These are phyloP conservation scores for Blumeria graminis DNA, from an alignment of 2,329 filamentous ascomycete species.

Conservation along the genomic window DNA sequence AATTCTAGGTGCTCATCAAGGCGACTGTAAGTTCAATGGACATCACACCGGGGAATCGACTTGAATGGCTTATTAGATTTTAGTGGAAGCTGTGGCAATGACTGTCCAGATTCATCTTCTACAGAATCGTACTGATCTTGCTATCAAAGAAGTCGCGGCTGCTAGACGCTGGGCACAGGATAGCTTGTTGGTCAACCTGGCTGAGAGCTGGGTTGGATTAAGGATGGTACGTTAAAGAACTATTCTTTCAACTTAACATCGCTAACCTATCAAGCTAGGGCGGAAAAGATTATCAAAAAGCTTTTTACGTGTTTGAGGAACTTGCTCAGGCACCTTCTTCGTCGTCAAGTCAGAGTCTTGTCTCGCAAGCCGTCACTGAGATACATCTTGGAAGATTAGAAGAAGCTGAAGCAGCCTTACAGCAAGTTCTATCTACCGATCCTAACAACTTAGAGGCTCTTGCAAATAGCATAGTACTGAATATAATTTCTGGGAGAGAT, in stretches of 20 bases:
- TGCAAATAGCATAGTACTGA: slow-evolving; percentile 63
- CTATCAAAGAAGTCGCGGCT: slow-evolving; percentile 64
- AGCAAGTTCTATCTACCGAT: slow-evolving; percentile 55
- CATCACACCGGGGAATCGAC: neutral
- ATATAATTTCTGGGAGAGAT: slow-evolving; percentile 52
- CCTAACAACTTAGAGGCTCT: slow-evolving; percentile 48
- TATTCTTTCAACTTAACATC: neutral
- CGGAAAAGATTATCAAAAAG: slow-evolving; percentile 85
- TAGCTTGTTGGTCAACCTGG: slow-evolving; percentile 75
- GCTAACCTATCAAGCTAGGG: slow-evolving; percentile 31
- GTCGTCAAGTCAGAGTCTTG: slow-evolving; percentile 48
- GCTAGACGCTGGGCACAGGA: slow-evolving; percentile 91
- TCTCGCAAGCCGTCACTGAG: slow-evolving; percentile 78
- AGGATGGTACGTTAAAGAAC: slow-evolving; percentile 37
- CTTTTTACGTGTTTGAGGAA: slow-evolving; percentile 96
- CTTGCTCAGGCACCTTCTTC: slow-evolving; percentile 70
- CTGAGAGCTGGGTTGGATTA: slow-evolving; percentile 85
- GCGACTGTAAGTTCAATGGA: slow-evolving; percentile 37
- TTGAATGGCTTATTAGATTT: slow-evolving; percentile 8
- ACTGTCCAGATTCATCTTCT: slow-evolving; percentile 81
- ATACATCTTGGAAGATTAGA: slow-evolving; percentile 71
- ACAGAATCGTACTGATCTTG: slow-evolving; percentile 78
- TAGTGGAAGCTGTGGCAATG: slow-evolving; percentile 55
- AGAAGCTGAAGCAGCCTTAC: slow-evolving; percentile 68
- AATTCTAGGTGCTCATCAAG: slow-evolving; percentile 61